phyloP scores from a whole-genome alignment of 768 basidiomycete species.

The Sarcodon aspratus region DNA sequence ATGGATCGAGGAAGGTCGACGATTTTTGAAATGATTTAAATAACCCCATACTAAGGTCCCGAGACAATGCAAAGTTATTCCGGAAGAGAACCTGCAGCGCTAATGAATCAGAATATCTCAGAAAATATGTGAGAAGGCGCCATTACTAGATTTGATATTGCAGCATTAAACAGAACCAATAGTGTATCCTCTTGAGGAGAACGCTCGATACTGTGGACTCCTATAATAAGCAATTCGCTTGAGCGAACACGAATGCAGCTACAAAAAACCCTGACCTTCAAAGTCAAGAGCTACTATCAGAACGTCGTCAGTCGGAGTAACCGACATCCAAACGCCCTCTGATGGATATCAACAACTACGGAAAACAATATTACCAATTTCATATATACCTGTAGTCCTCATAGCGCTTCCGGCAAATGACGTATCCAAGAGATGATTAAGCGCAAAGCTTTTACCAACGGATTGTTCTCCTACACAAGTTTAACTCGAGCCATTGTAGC shows the following conservation, averaged over 20 bases:
- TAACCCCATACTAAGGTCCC: conserved; percentile 41
- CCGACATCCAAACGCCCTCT: conserved; percentile 60
- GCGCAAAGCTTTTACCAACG: conserved; percentile 46
- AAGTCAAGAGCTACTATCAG: conserved; percentile 53
- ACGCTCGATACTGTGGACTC: conserved; percentile 53
- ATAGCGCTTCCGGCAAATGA: conserved; percentile 59
- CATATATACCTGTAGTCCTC: conserved; percentile 29
- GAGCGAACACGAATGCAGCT: neutral
- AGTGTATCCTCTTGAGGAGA: conserved; percentile 54
- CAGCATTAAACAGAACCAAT: conserved; percentile 53
- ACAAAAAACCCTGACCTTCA: conserved; percentile 30
- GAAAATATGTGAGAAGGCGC: too few relatives aligned
- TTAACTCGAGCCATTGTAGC: neutral
- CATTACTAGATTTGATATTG: conserved; percentile 49
- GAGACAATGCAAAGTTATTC: conserved; percentile 52
- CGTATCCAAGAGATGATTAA: conserved; percentile 52
- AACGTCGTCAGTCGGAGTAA: conserved; percentile 43
- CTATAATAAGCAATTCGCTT: conserved; percentile 12
- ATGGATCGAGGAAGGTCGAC: conserved; percentile 46
- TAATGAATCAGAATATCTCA: neutral
- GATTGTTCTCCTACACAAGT: conserved; percentile 41
- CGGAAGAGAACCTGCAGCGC: conserved; percentile 43
- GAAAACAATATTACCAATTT: too few relatives aligned
- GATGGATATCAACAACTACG: too few relatives aligned
- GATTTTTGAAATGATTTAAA: conserved; percentile 54